A percentile compares a stretch with the other conserved stretches of the same genome.
These are phyloP conservation scores for Bacterosira constricta DNA, from an alignment of 108 stramenopile genomes.

Conservation along the genomic window DNA sequence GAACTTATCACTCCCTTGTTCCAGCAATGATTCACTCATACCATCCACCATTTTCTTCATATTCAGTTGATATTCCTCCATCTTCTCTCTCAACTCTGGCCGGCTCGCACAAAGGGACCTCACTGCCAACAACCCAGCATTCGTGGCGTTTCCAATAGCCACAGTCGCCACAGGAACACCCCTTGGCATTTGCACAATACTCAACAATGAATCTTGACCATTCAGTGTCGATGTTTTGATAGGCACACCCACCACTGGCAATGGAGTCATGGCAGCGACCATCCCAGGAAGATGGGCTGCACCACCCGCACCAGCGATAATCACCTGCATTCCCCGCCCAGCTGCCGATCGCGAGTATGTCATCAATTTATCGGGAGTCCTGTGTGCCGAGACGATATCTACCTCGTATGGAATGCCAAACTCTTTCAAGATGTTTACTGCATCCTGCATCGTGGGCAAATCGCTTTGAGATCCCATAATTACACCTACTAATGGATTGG, in stretches of 20 bases:
- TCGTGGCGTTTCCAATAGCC: conserved; percentile 98
- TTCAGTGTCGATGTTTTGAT: conserved; percentile 97
- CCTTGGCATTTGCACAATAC: conserved; percentile 99
- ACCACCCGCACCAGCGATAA: conserved; percentile 99
- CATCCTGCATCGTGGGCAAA: conserved; percentile 96
- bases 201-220: conserved; percentile 96
- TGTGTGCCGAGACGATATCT: conserved; percentile 97
- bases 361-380: conserved; percentile 95
- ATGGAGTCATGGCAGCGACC: conserved; percentile 97
- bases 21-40: conserved; percentile 61
- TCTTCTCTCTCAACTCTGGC: conserved; percentile 74
- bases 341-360: conserved; percentile 88
- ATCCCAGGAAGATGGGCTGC: conserved; percentile 99
- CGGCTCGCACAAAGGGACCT: conserved; percentile 86
- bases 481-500: conserved; percentile 88
- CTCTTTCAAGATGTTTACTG: conserved; percentile 83
- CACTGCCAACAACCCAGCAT: conserved; percentile 97
- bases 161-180: conserved; percentile 99
- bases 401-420: conserved; percentile 95
- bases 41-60: conserved; percentile 80
- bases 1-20: conserved; percentile 79
- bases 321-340: conserved; percentile 89
- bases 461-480: conserved; percentile 99
- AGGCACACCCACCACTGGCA: conserved; percentile 98
- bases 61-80: conserved; percentile 80